Percentiles rank a stretch among this genome's conserved stretches.
phyloP scores from a whole-genome alignment of 1,284 basidiomycete species.

The Abortiporus biennis region DNA sequence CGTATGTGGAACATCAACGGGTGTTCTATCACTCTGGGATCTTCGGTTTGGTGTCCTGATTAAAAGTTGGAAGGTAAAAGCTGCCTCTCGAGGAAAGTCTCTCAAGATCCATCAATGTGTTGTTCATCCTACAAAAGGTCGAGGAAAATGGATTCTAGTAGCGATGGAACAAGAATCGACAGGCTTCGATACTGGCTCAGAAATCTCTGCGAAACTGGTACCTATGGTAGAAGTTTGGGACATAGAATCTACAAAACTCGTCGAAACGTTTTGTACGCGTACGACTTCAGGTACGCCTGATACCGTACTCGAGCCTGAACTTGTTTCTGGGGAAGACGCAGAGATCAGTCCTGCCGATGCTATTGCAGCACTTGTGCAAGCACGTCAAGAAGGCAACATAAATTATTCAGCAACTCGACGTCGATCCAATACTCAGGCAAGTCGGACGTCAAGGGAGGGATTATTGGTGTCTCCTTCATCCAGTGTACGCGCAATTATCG shows the following conservation, averaged over 20 bases:
- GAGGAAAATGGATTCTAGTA: constrained; percentile 87
- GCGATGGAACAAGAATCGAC: constrained; percentile 46
- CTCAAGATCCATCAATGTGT: constrained; percentile 65
- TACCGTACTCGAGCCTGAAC: constrained; percentile 43
- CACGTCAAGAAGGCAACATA: constrained; percentile 31
- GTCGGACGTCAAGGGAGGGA: constrained; percentile 21
- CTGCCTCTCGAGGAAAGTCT: constrained; percentile 43
- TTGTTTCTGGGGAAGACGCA: constrained; percentile 43
- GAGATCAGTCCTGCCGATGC: constrained; percentile 62
- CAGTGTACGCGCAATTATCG: constrained; percentile 59
- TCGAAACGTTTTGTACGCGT: constrained; percentile 64
- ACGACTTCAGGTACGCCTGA: constrained; percentile 33
- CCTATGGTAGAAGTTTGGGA: constrained; percentile 77
- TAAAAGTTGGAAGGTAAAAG: constrained; percentile 81
- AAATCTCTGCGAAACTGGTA: constrained; percentile 30
- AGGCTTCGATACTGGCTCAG: constrained; percentile 27
- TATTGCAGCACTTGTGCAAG: constrained; percentile 50
- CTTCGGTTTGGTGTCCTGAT: constrained; percentile 88
- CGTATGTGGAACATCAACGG: constrained; percentile 80
- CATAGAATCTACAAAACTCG: constrained; percentile 59
- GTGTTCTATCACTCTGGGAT: constrained; percentile 89
- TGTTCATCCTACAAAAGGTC: constrained; percentile 82
- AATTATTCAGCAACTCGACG: constrained; percentile 14
- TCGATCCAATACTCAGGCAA: constrained; percentile 13
- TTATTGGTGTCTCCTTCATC: constrained; percentile 38